A percentile compares a stretch with the other conserved stretches of the same genome.
Conservation (phyloP, 1,284 basidiomycete species). For the Trametes hirsuta region DNA sequence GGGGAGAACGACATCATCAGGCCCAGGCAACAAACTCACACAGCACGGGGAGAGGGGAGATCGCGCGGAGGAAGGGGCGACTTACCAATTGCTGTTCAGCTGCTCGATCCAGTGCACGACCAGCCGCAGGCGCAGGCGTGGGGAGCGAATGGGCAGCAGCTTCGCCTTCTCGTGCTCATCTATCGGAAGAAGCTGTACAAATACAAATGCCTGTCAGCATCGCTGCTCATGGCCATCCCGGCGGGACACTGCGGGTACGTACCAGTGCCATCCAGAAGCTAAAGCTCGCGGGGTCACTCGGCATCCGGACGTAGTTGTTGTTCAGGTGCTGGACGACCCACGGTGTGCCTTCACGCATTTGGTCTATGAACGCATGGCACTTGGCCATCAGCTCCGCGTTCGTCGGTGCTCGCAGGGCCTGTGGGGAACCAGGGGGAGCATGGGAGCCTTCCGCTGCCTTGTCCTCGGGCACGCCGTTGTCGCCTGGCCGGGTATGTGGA, state of each 20-base stretch:
- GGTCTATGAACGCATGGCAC: conserved; percentile 81
- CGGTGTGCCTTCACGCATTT: conserved; percentile 80
- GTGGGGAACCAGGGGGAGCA: conserved; percentile 1
- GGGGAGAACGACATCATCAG: conserved; percentile 13
- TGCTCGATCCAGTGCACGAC: conserved; percentile 94
- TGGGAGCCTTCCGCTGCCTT: conserved; percentile 9
- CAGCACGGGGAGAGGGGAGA: neutral
- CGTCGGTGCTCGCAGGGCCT: conserved; percentile 22
- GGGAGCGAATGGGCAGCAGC: conserved; percentile 86
- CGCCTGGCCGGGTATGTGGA: conserved; percentile 14
- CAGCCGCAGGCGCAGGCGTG: conserved; percentile 77
- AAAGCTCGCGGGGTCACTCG: conserved; percentile 67
- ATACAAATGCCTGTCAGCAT: conserved; percentile 1
- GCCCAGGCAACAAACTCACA: conserved; percentile 8
- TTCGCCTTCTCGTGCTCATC: conserved; percentile 94
- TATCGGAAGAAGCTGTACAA: conserved; percentile 79
- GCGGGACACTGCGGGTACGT: conserved; percentile 24
- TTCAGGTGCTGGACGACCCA: conserved; percentile 92
- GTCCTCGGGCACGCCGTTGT: conserved; percentile 17
- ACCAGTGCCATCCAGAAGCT: conserved; percentile 90
- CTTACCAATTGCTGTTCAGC: conserved; percentile 70
- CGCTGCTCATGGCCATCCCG: neutral
- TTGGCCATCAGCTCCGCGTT: conserved; percentile 74
- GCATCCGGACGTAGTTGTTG: conserved; percentile 75
- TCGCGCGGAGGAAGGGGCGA: conserved; percentile 29